Conservation (phyloP, 1,284 basidiomycete species). For the Fomitopsis schrenkii region DNA sequence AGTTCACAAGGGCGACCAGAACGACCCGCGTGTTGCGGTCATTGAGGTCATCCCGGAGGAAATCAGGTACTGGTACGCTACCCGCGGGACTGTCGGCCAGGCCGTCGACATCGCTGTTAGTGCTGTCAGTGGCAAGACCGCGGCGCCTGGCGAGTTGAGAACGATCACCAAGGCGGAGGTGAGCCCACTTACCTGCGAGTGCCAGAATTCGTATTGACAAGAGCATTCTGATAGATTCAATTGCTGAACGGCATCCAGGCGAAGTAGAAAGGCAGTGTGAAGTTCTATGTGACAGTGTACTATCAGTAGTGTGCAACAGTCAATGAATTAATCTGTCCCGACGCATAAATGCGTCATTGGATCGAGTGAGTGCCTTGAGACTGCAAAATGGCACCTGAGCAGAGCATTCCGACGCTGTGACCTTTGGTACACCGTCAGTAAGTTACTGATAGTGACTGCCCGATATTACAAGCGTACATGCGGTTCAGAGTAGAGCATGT, state of each 20-base stretch:
- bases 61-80: constrained; percentile 74
- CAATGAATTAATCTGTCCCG: not conserved
- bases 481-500: not conserved
- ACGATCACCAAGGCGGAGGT: constrained; percentile 64
- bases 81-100: constrained; percentile 41
- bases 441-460: too few species aligned
- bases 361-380: too few species aligned
- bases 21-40: constrained; percentile 78
- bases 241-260: not conserved
- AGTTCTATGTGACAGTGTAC: not conserved
- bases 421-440: too few species aligned
- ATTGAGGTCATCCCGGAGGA: constrained; percentile 83
- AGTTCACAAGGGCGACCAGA: constrained; percentile 76
- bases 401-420: too few species aligned
- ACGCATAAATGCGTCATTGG: not conserved
- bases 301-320: too few species aligned
- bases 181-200: constrained; percentile 9
- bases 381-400: too few species aligned
- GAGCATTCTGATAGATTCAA: not conserved
- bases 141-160: constrained; percentile 60
- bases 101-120: constrained; percentile 49
- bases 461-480: too few species aligned
- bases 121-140: constrained; percentile 50
- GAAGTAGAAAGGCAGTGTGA: not conserved
- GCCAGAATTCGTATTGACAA: not conserved